Evolutionary conservation across 305 asterid genomes (phyloP), one percentile per base, ranked within the genome.

Genomic region (Solanum hybrid): DNA sequence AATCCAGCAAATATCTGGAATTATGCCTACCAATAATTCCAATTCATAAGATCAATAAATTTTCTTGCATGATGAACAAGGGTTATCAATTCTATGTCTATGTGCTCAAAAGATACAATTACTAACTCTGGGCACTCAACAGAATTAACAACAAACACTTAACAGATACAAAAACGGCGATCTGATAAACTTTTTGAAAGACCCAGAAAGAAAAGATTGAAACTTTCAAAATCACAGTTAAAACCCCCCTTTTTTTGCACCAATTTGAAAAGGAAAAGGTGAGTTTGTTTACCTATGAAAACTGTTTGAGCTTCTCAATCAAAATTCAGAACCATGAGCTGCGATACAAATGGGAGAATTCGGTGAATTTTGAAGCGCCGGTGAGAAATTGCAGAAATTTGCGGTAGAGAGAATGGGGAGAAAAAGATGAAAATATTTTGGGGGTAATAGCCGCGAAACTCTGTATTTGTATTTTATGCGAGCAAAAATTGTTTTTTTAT

Each of bases 401-500:
- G 75, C 87, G 73, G 73, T 51, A 88, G 75, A 73, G 45, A 20
- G 39, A 41, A 78, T 76, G 45, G 57, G 38, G 80, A 26, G 87
- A 89, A 89, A 86, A 89, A 57, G 87, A 89, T 79, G 90, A 79
- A 89, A 75, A 17, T 39, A 82, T 77, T 76, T 89, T 89, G 32
- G 90, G 78, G 90, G 57, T 45, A 79, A 39, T 89, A 89, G 86
- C 90, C 90, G 90, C 90, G 90, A 89, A 89, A 89, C 86, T 89
- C 68, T 85, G 65, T 89, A 29, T 89, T 89, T 79, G 90, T 89
- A 89, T 79, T 89, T 45, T 79, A 34, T 89, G 78, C 70, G 6
- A 87, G 51, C 26, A 57, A 83, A 45, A 17, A 73, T 77, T 77
- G n/a, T 39, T 39, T 84, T 41, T 41, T 26, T 6, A 20, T 6